Evolutionary conservation across 192 early-diverging fungal species (phyloP), one percentile per base, ranked within the genome.

Genomic region (Coemansia sp.): DNA sequence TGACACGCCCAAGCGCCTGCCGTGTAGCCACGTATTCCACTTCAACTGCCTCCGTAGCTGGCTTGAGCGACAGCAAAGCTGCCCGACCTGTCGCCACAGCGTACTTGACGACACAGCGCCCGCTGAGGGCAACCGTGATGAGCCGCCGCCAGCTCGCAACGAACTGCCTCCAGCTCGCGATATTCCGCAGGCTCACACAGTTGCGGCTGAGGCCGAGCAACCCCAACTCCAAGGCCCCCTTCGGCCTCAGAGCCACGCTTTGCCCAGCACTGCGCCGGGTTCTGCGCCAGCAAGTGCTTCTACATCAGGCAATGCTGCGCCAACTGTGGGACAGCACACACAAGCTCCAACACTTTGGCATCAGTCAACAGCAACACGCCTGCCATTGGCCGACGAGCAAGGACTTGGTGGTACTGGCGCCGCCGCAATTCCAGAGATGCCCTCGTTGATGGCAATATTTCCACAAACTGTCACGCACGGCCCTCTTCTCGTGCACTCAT

Each of bases 11-110:
- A 99, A 99, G 75, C 93, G 91, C 55, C 85, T 99, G 34, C 93
- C 92, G 1, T 99, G 97, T 72, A 95, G 94, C 1, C 97, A 99
- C 62, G 91, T 99, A 21, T 99, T 99, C 68, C 97, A 99, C 73
- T 95, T 98, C 69, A 90, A 92, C 65, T 99, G 97, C 76, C 80
- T 99, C 37, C 84, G 93, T 52, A 95, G 92, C 78, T 99, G 97
- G 97, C 79, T 99, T 10, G 97, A 99, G 73, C 71, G 96, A 61
- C 97, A 99, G 72, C 97, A 98, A 69, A 94, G 88, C 59, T 99
- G 97, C 73, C 97, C 97, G 6, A 99, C 97, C 0, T 99, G 96
- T 39, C 61, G 61, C 59, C 60, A 82, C 16, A 73, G 62, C 14
- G 72, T 83, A 3, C 53, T 71, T 42, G 71, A 64, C 47, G 47